A percentile compares a stretch with the other conserved stretches of the same genome.
phyloP scores from a whole-genome alignment of 208 protist species.

The Crithidia fasciculata region DNA sequence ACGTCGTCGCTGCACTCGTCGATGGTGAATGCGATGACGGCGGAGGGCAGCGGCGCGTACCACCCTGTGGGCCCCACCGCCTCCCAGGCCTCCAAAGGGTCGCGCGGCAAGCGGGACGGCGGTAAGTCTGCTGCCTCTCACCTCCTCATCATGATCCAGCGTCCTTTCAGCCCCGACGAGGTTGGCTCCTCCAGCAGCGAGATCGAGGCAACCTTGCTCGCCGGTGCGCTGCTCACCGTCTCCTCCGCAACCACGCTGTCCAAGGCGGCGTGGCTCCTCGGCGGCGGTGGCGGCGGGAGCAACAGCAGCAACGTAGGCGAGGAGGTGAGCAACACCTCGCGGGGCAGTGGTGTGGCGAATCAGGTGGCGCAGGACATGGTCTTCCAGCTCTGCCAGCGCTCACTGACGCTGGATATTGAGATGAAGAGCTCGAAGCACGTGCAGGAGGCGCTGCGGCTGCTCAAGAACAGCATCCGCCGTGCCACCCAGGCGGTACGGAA shows the following conservation, averaged over 20 bases:
- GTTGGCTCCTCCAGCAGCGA: conserved; percentile 46
- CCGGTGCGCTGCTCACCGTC: conserved; percentile 33
- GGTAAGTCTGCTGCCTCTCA: conserved; percentile 22
- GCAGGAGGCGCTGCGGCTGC: conserved; percentile 35
- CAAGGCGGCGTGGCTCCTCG: conserved; percentile 26
- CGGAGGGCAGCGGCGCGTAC: conserved; percentile 17
- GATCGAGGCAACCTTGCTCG: conserved; percentile 44
- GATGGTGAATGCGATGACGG: conserved; percentile 22
- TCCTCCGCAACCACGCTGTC: conserved; percentile 15
- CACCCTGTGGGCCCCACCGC: conserved; percentile 7
- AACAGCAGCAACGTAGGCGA: conserved; percentile 17
- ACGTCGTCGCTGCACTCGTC: conserved; percentile 27
- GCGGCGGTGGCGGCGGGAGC: conserved; percentile 8
- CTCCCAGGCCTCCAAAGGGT: conserved; percentile 9
- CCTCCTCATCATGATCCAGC: conserved; percentile 57
- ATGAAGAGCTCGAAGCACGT: conserved; percentile 50
- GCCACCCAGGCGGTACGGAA: conserved; percentile 51
- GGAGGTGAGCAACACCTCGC: conserved; percentile 33
- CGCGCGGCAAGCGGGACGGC: conserved; percentile 20
- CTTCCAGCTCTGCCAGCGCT: conserved; percentile 28
- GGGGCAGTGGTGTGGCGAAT: conserved; percentile 13
- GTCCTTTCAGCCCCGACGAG: conserved; percentile 53
- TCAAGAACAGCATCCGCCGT: conserved; percentile 41
- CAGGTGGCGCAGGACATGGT: conserved; percentile 33
- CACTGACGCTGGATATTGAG: conserved; percentile 45